Conservation (phyloP, 306 rosid genomes). For the Leucaena leucocephala region DNA sequence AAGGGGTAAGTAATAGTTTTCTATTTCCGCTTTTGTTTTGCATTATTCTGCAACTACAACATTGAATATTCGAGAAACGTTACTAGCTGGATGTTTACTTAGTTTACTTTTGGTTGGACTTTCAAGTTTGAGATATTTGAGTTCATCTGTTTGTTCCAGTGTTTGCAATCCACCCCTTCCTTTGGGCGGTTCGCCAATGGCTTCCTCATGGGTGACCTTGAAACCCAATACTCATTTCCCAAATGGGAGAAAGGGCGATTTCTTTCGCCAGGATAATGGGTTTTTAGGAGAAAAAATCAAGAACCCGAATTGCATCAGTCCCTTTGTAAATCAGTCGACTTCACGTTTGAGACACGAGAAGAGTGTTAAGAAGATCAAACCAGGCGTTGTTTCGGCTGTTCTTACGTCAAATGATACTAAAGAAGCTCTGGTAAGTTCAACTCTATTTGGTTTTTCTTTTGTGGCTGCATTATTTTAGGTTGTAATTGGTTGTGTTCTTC, state of each 20-base stretch:
- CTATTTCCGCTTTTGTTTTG: background rate
- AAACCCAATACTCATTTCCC: constrained; percentile 47
- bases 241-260: constrained; percentile 41
- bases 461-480: constrained; percentile 12
- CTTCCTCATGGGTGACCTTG: constrained; percentile 57
- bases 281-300: constrained; percentile 64
- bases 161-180: constrained; percentile 35
- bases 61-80: constrained; percentile 35
- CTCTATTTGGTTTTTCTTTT: constrained; percentile 6
- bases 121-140: constrained; percentile 40
- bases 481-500: constrained; percentile 19
- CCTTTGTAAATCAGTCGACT: constrained; percentile 45
- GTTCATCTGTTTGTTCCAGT: constrained; percentile 22
- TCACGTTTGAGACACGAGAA: constrained; percentile 48
- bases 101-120: constrained; percentile 34
- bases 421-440: constrained; percentile 61
- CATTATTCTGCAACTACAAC: constrained; percentile 28
- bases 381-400: constrained; percentile 61
- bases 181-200: constrained; percentile 49
- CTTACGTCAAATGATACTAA: constrained; percentile 58
- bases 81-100: constrained; percentile 33
- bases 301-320: constrained; percentile 39
- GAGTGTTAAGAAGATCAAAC: constrained; percentile 48
- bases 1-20: constrained; percentile 1
- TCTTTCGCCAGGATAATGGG: constrained; percentile 49